These are phyloP conservation scores for Klebsormidium nitens DNA, from an alignment of 139 green algal species.

Conservation along the genomic window DNA sequence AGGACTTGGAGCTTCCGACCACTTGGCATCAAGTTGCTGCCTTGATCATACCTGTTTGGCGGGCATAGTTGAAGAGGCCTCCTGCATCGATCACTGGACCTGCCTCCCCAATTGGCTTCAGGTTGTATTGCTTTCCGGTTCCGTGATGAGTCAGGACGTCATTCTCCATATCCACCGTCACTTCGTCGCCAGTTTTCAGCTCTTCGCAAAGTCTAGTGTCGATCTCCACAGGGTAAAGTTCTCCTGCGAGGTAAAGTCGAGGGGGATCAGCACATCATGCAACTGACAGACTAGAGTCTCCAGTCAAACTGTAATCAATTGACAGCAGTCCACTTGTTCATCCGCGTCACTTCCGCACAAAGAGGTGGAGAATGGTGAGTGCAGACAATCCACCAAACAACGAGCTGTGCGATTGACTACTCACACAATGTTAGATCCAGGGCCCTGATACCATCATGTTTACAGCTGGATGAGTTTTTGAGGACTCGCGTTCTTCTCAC, in stretches of 20 bases:
- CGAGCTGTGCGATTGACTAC: too few species aligned
- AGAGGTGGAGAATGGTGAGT: too few species aligned
- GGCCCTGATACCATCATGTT: too few species aligned
- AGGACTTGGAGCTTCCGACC: too few species aligned
- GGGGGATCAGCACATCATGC: conserved; percentile 3
- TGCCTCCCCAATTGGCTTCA: conserved; percentile 82
- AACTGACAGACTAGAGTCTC: too few species aligned
- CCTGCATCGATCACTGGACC: conserved; percentile 88
- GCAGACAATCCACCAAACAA: too few species aligned
- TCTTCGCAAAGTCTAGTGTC: conserved; percentile 67
- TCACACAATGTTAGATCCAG: too few species aligned
- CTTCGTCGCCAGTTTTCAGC: conserved; percentile 60
- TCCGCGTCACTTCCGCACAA: too few species aligned
- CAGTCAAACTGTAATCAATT: too few species aligned
- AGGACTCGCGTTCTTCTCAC: background rate
- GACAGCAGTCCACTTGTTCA: too few species aligned
- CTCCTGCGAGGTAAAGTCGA: conserved; percentile 49
- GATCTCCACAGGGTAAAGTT: conserved; percentile 84
- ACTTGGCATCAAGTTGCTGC: conserved; percentile 14
- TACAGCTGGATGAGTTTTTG: too few species aligned
- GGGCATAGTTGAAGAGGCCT: conserved; percentile 89
- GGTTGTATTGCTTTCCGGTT: conserved; percentile 70
- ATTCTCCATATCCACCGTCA: conserved; percentile 86
- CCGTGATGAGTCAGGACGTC: conserved; percentile 71
- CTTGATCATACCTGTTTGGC: conserved; percentile 85